These are phyloP conservation scores for Boletus bicolor DNA, from an alignment of 768 basidiomycete species.

Conservation along the genomic window DNA sequence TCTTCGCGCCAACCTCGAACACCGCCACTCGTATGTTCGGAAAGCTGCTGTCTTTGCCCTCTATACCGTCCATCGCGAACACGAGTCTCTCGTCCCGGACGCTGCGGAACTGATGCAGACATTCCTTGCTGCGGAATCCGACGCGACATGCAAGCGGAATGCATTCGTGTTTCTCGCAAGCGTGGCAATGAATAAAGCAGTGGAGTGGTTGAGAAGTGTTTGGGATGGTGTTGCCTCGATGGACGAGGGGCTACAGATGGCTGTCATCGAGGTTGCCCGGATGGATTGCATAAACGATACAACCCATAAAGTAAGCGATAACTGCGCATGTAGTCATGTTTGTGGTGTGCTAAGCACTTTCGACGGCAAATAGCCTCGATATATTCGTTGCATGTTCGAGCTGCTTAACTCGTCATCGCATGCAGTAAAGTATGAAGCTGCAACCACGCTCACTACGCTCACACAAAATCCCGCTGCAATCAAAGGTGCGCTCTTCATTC, in stretches of 20 bases:
- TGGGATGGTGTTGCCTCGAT: slow-evolving; percentile 79
- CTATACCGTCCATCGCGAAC: slow-evolving; percentile 90
- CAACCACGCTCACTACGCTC: slow-evolving; percentile 87
- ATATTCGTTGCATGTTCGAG: slow-evolving; percentile 92
- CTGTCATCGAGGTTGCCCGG: slow-evolving; percentile 89
- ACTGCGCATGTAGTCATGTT: background rate
- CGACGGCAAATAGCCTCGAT: slow-evolving; percentile 60
- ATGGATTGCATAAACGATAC: slow-evolving; percentile 86
- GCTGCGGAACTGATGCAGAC: slow-evolving; percentile 94
- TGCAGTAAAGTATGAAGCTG: slow-evolving; percentile 97
- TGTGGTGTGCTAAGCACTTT: slow-evolving; percentile 10
- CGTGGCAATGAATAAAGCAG: slow-evolving; percentile 84
- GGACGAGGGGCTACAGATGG: slow-evolving; percentile 95
- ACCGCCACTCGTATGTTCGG: slow-evolving; percentile 95
- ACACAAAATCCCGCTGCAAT: slow-evolving; percentile 96
- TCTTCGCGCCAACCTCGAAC: slow-evolving; percentile 91
- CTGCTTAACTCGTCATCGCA: slow-evolving; percentile 85
- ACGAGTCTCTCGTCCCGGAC: slow-evolving; percentile 93
- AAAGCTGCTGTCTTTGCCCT: slow-evolving; percentile 98
- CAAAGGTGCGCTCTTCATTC: slow-evolving; percentile 58
- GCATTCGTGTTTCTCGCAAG: slow-evolving; percentile 93
- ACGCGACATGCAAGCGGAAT: slow-evolving; percentile 95
- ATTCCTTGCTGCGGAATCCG: slow-evolving; percentile 93
- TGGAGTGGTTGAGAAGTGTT: slow-evolving; percentile 84
- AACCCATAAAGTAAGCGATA: slow-evolving; percentile 63